Base-by-base conservation (phyloP, 202 grass and related monocot species). In the Brachypodium distachyon region DNA sequence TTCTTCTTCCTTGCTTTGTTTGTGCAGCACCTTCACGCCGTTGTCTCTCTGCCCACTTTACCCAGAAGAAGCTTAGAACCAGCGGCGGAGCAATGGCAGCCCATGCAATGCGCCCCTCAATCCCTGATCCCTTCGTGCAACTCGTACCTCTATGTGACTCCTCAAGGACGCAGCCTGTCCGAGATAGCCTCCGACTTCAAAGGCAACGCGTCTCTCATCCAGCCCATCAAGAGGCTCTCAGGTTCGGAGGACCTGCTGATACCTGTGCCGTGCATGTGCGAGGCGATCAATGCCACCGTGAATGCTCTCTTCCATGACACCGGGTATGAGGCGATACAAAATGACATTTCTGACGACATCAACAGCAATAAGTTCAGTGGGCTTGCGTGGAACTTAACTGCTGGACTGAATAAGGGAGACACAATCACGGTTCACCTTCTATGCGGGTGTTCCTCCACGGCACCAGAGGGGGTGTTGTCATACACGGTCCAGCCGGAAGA, bases 131-230 rank as follows among this genome's bases (percentile, higher is more conserved):
- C 81, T 31, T 71, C 46, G 3, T 90, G 91, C 78, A 76, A 46
- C 38, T 82, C 81, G 17, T 85, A 83, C 78, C 84, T 93, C 40
- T 93, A 90, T 25, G 87, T 87, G 70, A 84, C 39, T 52, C 78
- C 87, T 59, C 25, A 43, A 56, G 87, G 87, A 28, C 84, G 70
- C 40, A 41, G 18, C 62, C 19, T 51, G n/a, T 72, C 78, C 13
- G 37, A 61, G 32, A 60, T 77, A 18, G 64, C 55, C 18, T 62
- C 77, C 22, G 26, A 19, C 23, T 93, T 85, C 78, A 76, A 36
- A 18, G 87, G 74, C n/a, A 33, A 67, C 58, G 36, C 77, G 23
- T 90, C 87, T 36, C 81, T 77, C 19, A 42, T 82, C 26, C 26
- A 80, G 57, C 13, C 25, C 12, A 39, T 83, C 84, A 78, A 21